Conservation (phyloP, 2,329 filamentous ascomycete species). For the Colletotrichum viniferum region DNA sequence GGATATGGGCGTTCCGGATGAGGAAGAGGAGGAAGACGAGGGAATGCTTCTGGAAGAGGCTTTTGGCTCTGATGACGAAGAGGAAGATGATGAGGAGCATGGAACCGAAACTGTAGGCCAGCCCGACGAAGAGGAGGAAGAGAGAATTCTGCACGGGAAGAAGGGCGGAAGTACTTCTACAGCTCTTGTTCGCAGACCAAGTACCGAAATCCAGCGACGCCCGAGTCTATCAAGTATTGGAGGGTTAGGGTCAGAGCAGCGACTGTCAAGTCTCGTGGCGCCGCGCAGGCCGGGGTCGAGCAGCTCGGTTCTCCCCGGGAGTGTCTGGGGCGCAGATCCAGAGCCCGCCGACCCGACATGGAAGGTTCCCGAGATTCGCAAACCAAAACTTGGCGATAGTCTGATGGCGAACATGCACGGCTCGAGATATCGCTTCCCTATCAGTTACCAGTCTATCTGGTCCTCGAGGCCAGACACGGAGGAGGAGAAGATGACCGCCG, state of each 20-base stretch:
- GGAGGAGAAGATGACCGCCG: background rate
- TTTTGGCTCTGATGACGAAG: conserved; percentile 26
- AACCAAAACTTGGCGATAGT: conserved; percentile 21
- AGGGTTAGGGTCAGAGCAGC: background rate
- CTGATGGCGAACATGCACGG: conserved; percentile 5
- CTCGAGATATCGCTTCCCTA: conserved; percentile 14
- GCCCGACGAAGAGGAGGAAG: conserved; percentile 30
- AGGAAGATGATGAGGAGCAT: conserved; percentile 26
- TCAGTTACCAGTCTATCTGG: conserved; percentile 17
- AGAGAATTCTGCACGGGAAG: conserved; percentile 24
- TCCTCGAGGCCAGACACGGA: conserved; percentile 11
- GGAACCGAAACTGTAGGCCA: background rate
- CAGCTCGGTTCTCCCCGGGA: background rate
- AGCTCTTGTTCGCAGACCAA: background rate
- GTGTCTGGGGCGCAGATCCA: conserved; percentile 19
- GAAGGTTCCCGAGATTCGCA: conserved; percentile 39
- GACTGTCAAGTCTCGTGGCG: conserved; percentile 25
- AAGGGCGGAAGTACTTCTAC: background rate
- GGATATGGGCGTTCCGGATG: conserved; percentile 40
- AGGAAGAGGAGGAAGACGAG: conserved; percentile 40
- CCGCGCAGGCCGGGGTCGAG: conserved; percentile 25
- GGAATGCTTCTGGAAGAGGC: conserved; percentile 34
- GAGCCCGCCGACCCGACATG: conserved; percentile 39
- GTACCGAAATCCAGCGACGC: background rate
- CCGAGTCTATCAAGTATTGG: background rate